phyloP scores from a whole-genome alignment of 1,139 yeast species.

The Yarrowia galli region DNA sequence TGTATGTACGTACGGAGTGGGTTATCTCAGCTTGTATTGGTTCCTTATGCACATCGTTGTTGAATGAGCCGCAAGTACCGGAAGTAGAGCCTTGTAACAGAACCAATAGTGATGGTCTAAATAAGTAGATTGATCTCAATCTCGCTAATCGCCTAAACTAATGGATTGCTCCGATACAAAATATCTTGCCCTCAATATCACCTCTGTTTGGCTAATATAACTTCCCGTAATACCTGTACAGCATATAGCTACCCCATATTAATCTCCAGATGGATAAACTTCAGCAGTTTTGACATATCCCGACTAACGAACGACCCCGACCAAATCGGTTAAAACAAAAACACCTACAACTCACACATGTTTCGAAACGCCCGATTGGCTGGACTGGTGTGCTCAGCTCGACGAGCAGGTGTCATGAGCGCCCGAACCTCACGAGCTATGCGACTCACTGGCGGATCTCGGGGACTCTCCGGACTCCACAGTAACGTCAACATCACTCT shows the following conservation, averaged over 20 bases:
- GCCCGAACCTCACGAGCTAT: constrained; percentile 19
- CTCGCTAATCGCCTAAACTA: too few relatives aligned
- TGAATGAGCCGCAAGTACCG: neutral
- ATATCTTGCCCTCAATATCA: neutral
- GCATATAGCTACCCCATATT: constrained; percentile 8
- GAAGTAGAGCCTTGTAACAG: neutral
- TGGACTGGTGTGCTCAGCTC: constrained; percentile 28
- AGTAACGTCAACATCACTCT: constrained; percentile 32
- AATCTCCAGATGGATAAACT: constrained; percentile 22
- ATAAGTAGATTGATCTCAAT: too few relatives aligned
- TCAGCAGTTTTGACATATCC: neutral
- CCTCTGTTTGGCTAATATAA: neutral
- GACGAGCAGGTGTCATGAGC: constrained; percentile 28
- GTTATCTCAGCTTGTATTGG: too few relatives aligned
- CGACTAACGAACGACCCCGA: constrained; percentile 15
- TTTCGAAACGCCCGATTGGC: constrained; percentile 35
- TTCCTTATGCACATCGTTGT: too few relatives aligned
- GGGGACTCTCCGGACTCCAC: constrained; percentile 31
- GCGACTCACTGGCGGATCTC: constrained; percentile 7
- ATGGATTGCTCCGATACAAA: too few relatives aligned
- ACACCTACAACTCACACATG: neutral
- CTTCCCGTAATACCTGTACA: neutral
- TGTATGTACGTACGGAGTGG: too few relatives aligned
- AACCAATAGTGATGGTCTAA: neutral
- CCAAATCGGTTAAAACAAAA: neutral